Base-by-base conservation (phyloP, 1,139 yeast genomes). In the Yamadazyma friedrichii region DNA sequence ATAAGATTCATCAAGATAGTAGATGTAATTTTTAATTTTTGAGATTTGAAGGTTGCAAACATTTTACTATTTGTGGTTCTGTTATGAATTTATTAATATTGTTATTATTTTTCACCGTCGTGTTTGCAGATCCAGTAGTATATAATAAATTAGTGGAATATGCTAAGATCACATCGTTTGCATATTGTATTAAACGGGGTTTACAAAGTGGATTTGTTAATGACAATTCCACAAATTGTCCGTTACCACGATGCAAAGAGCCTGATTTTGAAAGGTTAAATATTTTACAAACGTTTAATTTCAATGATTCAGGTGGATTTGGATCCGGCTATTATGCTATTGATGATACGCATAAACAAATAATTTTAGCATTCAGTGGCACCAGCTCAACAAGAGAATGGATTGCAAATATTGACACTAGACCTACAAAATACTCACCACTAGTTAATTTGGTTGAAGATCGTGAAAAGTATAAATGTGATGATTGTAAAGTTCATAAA, bases 361-460 rank as follows among this genome's bases (percentile, higher is more conserved):
- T 82, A 25, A 43, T 71, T 42, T 51, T 76, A 45, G 67, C 62
- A 28, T 77, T 80, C 44, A 68, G 86, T 57, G 88, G 88, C 2
- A 77, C 85, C 0, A 65, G 79, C 1, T 69, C 83, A 5, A 57
- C 65, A 9, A 66, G 73, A 33, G 91, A 83, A 51, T 76, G 85
- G 80, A 46, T 69, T 15, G 68, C 78, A 31, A 81, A 82, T 60
- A 59, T 80, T 36, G 68, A 70, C 40, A 62, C 71, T 31, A 43
- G 64, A 9, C 79, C 79, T 0, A 65, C 65, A 0, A 47, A 50
- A 1, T 76, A 67, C 50, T 53, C 43, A 39, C 80, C 78, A 9
- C 56, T 65, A 28, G 50, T 52, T 13, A 46, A 47, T 15, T 44
- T 50, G 15, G 43, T 45, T 15, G 56, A 52, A 36, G 59, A 42